A percentile compares a stretch with the other conserved stretches of the same genome.
These are phyloP conservation scores for Neofusicoccum ribis DNA, from an alignment of 2,329 filamentous ascomycete genomes.

Conservation along the genomic window DNA sequence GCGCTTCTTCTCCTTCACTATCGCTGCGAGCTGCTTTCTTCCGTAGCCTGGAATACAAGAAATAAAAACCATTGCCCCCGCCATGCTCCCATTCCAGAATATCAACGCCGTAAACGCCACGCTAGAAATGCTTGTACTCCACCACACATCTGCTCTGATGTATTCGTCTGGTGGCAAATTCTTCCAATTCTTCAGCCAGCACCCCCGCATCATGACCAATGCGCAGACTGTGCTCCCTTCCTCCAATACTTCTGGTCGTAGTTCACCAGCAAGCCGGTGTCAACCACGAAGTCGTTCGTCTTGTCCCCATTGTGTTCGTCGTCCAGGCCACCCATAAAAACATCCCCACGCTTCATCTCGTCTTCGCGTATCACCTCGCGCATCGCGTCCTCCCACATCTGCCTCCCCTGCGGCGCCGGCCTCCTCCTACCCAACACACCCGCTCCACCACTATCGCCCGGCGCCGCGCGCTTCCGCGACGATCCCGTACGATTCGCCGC, in stretches of 20 bases:
- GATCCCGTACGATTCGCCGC: slow-evolving; percentile 49
- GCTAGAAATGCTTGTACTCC: slow-evolving; percentile 31
- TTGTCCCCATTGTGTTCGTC: slow-evolving; percentile 26
- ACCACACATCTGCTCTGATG: not conserved
- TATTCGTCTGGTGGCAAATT: not conserved
- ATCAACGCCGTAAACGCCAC: slow-evolving; percentile 39
- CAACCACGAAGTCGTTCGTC: slow-evolving; percentile 25
- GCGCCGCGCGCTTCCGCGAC: slow-evolving; percentile 29
- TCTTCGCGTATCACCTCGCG: slow-evolving; percentile 50
- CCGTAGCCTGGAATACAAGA: not conserved
- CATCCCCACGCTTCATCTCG: slow-evolving; percentile 24
- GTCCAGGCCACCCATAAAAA: slow-evolving; percentile 17
- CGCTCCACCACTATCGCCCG: slow-evolving; percentile 11
- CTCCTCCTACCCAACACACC: slow-evolving; percentile 20
- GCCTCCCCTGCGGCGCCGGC: slow-evolving; percentile 42
- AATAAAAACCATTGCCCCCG: not conserved
- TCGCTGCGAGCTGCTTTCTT: not conserved
- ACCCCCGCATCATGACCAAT: not conserved
- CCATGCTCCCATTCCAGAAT: not conserved
- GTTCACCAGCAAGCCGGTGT: slow-evolving; percentile 54
- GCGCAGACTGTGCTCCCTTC: slow-evolving; percentile 42
- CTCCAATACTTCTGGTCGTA: slow-evolving; percentile 62
- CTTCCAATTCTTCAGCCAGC: not conserved
- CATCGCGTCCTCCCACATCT: slow-evolving; percentile 58
- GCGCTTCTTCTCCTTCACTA: not conserved